Percentiles rank a stretch among this genome's conserved stretches.
phyloP scores from a whole-genome alignment of 305 asterid species.

The Fraxinus albicans region DNA sequence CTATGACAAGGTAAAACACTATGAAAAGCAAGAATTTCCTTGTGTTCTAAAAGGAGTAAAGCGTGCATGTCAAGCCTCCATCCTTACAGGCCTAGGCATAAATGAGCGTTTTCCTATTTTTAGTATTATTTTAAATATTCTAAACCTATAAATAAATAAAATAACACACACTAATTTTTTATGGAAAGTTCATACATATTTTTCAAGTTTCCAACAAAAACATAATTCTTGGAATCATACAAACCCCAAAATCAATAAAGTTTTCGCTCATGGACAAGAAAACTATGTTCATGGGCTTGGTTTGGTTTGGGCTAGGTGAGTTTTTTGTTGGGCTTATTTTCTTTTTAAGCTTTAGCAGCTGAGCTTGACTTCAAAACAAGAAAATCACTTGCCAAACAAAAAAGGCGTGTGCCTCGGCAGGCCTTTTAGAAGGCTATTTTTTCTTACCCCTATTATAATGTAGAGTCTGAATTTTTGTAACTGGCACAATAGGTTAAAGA shows the following conservation, averaged over 20 bases:
- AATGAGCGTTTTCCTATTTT: too few relatives aligned
- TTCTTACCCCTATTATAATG: neutral
- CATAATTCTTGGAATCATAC: neutral
- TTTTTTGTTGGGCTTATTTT: too few relatives aligned
- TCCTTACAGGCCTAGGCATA: neutral
- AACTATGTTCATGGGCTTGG: neutral
- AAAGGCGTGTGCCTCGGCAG: neutral
- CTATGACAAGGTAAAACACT: slow-evolving; percentile 58
- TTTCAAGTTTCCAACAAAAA: neutral
- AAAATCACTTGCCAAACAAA: neutral
- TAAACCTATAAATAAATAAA: neutral
- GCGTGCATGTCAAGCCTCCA: neutral
- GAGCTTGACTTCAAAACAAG: neutral
- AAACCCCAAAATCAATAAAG: neutral
- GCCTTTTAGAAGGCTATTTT: neutral
- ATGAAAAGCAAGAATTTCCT: neutral
- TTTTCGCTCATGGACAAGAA: neutral
- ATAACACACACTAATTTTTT: neutral
- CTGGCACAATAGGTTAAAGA: slow-evolving; percentile 59
- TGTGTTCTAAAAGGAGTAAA: neutral
- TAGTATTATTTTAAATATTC: too few relatives aligned
- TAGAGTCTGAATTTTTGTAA: neutral
- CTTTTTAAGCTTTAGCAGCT: neutral
- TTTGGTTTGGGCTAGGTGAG: neutral
- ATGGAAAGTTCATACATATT: too few relatives aligned